These are phyloP conservation scores for Mucor plumbeus DNA, from an alignment of 371 early-diverging fungal genomes.

Conservation along the genomic window DNA sequence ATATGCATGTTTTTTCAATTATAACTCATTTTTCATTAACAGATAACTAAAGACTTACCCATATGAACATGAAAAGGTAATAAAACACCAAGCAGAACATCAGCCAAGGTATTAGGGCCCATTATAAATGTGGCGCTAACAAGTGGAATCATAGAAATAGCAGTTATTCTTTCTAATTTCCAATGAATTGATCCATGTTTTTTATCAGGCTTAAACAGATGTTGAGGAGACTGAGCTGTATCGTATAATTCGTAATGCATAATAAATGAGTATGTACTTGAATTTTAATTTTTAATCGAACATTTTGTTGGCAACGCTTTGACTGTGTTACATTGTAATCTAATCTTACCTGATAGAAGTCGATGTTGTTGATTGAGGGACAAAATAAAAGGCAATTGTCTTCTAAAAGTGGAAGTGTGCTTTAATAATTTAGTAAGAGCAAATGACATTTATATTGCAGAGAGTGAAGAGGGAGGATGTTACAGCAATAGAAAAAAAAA, in stretches of 20 bases:
- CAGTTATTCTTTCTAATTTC: constrained; percentile 73
- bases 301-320: not conserved
- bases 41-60: constrained; percentile 39
- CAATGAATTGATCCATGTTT: constrained; percentile 36
- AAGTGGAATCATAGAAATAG: constrained; percentile 76
- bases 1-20: no score
- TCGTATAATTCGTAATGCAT: no score
- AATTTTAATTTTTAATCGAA: not conserved
- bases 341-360: not conserved
- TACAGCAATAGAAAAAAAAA: not conserved
- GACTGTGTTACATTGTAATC: no score
- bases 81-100: constrained; percentile 85
- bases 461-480: not conserved
- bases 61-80: constrained; percentile 88
- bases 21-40: not conserved
- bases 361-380: not conserved
- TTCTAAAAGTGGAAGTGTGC: not conserved
- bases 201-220: not conserved
- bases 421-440: not conserved
- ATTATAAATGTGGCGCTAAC: constrained; percentile 70
- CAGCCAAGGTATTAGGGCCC: constrained; percentile 82
- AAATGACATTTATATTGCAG: not conserved
- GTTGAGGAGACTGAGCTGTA: not conserved
- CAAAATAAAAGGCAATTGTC: not conserved
- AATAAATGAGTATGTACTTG: not conserved